phyloP scores from a whole-genome alignment of 768 basidiomycete species.

The Mycena galopus region DNA sequence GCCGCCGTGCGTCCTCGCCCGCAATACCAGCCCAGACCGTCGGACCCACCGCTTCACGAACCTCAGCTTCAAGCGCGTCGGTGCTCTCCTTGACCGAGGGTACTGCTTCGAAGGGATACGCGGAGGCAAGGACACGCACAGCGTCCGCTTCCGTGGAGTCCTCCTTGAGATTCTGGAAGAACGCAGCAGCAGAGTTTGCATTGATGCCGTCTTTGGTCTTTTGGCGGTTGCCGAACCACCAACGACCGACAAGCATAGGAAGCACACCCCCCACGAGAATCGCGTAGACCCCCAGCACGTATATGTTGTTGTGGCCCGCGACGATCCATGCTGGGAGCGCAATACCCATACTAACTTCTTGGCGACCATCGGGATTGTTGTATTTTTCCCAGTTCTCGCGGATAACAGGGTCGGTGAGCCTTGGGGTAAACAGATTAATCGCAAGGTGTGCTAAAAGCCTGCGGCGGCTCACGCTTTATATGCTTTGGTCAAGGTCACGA shows the following conservation, averaged over 20 bases:
- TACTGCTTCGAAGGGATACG: constrained; percentile 69
- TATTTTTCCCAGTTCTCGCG: constrained; percentile 91
- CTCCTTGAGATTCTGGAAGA: constrained; percentile 91
- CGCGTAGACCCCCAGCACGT: constrained; percentile 91
- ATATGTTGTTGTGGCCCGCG: constrained; percentile 90
- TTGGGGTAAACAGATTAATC: constrained; percentile 43
- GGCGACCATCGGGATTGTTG: constrained; percentile 97
- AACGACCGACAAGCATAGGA: constrained; percentile 89
- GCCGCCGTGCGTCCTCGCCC: constrained; percentile 53
- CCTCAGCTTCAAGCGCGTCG: constrained; percentile 62
- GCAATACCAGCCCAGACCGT: constrained; percentile 67
- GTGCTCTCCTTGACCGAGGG: constrained; percentile 45
- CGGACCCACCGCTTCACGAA: constrained; percentile 61
- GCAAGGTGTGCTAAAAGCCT: background rate
- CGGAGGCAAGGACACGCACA: constrained; percentile 75
- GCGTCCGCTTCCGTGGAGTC: constrained; percentile 81
- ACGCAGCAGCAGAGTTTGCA: constrained; percentile 82
- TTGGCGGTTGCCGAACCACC: constrained; percentile 96
- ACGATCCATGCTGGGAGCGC: constrained; percentile 95
- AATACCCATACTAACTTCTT: constrained; percentile 94
- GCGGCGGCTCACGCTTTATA: constrained; percentile 86
- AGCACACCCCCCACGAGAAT: constrained; percentile 89
- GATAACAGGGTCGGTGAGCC: constrained; percentile 92
- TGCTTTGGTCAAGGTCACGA: constrained; percentile 95
- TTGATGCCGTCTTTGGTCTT: constrained; percentile 94